phyloP scores from a whole-genome alignment of 148 eudicot species.

The Nepenthes gracilis region DNA sequence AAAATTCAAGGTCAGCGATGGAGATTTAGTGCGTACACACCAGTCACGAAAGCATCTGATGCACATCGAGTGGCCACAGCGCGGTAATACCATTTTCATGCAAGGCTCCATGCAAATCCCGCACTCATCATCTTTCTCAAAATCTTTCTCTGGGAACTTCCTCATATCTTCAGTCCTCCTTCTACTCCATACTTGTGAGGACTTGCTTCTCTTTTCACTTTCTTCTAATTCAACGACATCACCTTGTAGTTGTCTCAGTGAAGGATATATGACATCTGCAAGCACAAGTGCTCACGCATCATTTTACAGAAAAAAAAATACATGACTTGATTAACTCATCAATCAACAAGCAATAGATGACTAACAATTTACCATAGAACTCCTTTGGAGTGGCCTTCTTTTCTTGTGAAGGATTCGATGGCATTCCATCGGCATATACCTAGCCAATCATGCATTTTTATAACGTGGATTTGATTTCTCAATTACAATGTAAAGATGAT shows the following conservation, averaged over 20 bases:
- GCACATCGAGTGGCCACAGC: conserved; percentile 86
- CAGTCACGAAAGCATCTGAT: conserved; percentile 66
- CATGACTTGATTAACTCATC: background rate
- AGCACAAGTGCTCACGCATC: background rate
- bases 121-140: conserved; percentile 66
- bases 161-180: conserved; percentile 25
- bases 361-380: conserved; percentile 45
- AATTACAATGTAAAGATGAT: background rate
- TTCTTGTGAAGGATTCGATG: conserved; percentile 52
- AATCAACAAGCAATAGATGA: background rate
- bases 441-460: conserved; percentile 8
- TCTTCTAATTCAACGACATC: conserved; percentile 32
- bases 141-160: conserved; percentile 17
- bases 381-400: conserved; percentile 63
- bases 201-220: conserved; percentile 13
- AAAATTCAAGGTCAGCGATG: no score
- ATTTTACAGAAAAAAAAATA: background rate
- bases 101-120: conserved; percentile 78
- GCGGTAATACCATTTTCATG: conserved; percentile 58
- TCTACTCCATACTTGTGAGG: background rate
- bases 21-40: conserved; percentile 18
- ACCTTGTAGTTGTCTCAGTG: conserved; percentile 70
- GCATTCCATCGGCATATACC: conserved; percentile 76
- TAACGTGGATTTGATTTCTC: background rate
- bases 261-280: conserved; percentile 78